Evolutionary conservation across 2,329 filamentous ascomycete genomes (phyloP).

Genomic region (Microsporum ferrugineum): DNA sequence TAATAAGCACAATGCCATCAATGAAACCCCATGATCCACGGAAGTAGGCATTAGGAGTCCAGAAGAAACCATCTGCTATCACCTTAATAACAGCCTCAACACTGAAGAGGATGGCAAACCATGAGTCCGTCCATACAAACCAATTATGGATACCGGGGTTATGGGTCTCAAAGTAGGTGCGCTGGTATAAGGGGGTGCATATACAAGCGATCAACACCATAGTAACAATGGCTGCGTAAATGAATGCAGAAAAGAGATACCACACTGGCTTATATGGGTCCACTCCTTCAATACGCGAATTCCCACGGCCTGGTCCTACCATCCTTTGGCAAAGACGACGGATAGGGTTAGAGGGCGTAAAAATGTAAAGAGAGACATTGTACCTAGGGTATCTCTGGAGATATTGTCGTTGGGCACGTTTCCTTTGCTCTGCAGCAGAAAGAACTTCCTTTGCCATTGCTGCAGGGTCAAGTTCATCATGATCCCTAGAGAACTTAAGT

Average conservation of each 20-base stretch:
- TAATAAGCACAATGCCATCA: constrained; percentile 79
- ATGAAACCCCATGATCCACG: constrained; percentile 95
- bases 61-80: constrained; percentile 88
- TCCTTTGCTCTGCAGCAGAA: constrained; percentile 67
- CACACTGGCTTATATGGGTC: constrained; percentile 80
- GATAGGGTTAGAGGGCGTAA: constrained; percentile 64
- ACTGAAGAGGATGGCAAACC: constrained; percentile 78
- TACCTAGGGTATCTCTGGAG: constrained; percentile 76
- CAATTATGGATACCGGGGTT: constrained; percentile 59
- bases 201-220: constrained; percentile 97
- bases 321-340: constrained; percentile 75
- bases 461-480: constrained; percentile 70
- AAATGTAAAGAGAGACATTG: constrained; percentile 84
- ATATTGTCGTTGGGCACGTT: constrained; percentile 83
- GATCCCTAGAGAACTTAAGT: constrained; percentile 56
- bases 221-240: constrained; percentile 85
- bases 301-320: constrained; percentile 81
- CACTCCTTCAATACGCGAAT: constrained; percentile 76
- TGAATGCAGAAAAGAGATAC: constrained; percentile 87
- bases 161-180: constrained; percentile 60
- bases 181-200: constrained; percentile 89
- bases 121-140: constrained; percentile 90
- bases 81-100: constrained; percentile 82
- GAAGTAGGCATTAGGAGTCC: constrained; percentile 94
- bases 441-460: constrained; percentile 87